Base-by-base conservation (phyloP, 805 yeast species). In the Candida adriatica region DNA sequence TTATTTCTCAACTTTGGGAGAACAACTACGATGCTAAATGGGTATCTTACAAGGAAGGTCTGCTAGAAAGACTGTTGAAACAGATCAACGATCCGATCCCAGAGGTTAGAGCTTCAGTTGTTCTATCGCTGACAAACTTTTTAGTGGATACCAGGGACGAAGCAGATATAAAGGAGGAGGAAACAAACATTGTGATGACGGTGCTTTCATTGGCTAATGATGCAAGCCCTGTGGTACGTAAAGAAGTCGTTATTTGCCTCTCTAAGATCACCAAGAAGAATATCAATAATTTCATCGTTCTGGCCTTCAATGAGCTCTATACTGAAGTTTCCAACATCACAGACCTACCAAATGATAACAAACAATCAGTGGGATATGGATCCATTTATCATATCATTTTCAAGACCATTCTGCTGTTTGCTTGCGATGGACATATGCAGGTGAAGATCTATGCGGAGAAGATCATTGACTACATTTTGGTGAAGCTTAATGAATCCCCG, bases 1-100 rank as follows among this genome's bases (percentile, higher is more conserved):
- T 90, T 24, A 64, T 87, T 15, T 76, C 92, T 0, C 90, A 84
- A 46, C 59, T 87, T 17, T 80, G 92, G 78, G 66, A 66, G 39
- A 71, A 71, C 27, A 75, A 80, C 43, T 70, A 80, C 0, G 87
- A 85, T 33, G 87, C 88, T 9, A 79, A 81, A 49, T 72, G 75
- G 66, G 68, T 82, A 16, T 75, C 79, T 16, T 68, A 74, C 43
- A 73, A 78, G 42, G 79, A 76, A 34, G 81, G 81, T 0, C 69
- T 74, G 16, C 56, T 80, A 11, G 73, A 66, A 15, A 68, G 69
- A 42, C 47, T 90, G 18, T 53, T 76, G 19, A 61, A 62, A 16
- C 59, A 83, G 24, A 65, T 87, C 13, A 73, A 71, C 40, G 97
- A 92, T 51, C 95, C 96, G 0, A 86, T 90, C 28, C 96, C 97